A percentile compares a stretch with the other conserved stretches of the same genome.
These are phyloP conservation scores for Boletales sp. DNA, from an alignment of 768 basidiomycete genomes.

Conservation along the genomic window DNA sequence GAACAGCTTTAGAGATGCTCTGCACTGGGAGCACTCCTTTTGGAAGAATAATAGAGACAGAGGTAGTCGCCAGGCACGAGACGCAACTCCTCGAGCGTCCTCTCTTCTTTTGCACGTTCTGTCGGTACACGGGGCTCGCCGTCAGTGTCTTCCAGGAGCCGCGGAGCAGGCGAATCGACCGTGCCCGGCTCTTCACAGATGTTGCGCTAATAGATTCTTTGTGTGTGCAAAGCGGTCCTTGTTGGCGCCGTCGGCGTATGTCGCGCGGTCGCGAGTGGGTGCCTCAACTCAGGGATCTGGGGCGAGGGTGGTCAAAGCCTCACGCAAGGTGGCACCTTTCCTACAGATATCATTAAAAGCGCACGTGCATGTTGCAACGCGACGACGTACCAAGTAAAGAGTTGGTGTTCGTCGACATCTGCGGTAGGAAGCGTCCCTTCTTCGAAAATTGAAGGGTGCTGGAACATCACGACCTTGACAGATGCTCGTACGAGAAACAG, in stretches of 20 bases:
- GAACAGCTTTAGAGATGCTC: constrained; percentile 35
- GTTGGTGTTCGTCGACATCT: constrained; percentile 79
- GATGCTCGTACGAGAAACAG: constrained; percentile 83
- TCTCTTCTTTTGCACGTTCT: constrained; percentile 56
- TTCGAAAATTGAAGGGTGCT: constrained; percentile 70
- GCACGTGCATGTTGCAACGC: background rate
- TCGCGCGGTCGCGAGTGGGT: constrained; percentile 77
- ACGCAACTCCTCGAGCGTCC: constrained; percentile 74
- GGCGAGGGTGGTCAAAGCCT: constrained; percentile 76
- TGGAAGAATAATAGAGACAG: constrained; percentile 68
- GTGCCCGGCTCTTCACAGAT: constrained; percentile 78
- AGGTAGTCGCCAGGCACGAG: constrained; percentile 82
- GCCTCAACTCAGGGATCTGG: constrained; percentile 65
- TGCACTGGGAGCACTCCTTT: constrained; percentile 48
- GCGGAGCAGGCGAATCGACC: constrained; percentile 51
- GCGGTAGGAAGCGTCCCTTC: constrained; percentile 72
- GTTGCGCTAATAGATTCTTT: constrained; percentile 80
- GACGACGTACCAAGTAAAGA: constrained; percentile 68
- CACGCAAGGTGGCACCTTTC: constrained; percentile 80
- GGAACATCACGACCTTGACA: constrained; percentile 77
- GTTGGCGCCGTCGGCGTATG: constrained; percentile 71
- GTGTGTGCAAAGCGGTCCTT: constrained; percentile 72
- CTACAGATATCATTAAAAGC: constrained; percentile 35
- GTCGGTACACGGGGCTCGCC: constrained; percentile 30
- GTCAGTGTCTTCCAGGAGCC: constrained; percentile 52